Evolutionary conservation across 1,284 basidiomycete genomes (phyloP).

Genomic region (Sanghuangporus weigelae): DNA sequence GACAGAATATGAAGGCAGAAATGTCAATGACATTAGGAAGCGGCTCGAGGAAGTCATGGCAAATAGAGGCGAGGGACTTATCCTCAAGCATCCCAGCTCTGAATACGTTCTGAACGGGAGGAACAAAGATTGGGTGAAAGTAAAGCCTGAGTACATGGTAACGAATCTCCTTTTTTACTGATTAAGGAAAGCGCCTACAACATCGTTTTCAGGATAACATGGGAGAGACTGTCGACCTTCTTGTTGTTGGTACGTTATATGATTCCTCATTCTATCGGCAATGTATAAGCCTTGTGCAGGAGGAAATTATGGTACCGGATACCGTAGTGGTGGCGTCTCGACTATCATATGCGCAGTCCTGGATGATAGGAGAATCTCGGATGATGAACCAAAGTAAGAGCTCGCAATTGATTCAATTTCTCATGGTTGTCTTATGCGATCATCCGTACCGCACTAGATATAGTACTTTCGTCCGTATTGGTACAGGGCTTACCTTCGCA

Average conservation of each 20-base stretch:
- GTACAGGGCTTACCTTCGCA: slow-evolving; percentile 77
- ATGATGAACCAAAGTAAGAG: slow-evolving; percentile 58
- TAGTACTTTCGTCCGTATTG: slow-evolving; percentile 78
- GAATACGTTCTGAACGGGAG: slow-evolving; percentile 82
- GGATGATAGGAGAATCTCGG: slow-evolving; percentile 54
- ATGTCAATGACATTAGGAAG: slow-evolving; percentile 71
- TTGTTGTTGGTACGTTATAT: slow-evolving; percentile 70
- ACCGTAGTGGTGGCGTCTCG: slow-evolving; percentile 76
- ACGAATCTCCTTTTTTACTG: slow-evolving; percentile 19
- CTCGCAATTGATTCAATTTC: not conserved
- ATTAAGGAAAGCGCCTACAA: not conserved
- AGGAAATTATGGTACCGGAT: slow-evolving; percentile 69
- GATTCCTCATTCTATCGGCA: not conserved
- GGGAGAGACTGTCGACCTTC: slow-evolving; percentile 84
- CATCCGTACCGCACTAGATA: slow-evolving; percentile 42
- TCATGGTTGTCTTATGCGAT: slow-evolving; percentile 8
- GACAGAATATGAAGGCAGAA: slow-evolving; percentile 65
- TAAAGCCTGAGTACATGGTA: slow-evolving; percentile 93
- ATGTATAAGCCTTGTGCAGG: slow-evolving; percentile 32
- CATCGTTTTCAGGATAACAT: slow-evolving; percentile 63
- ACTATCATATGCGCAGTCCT: slow-evolving; percentile 72
- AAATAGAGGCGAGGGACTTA: slow-evolving; percentile 82
- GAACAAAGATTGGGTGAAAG: slow-evolving; percentile 90
- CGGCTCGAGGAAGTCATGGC: slow-evolving; percentile 81
- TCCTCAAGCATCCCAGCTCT: slow-evolving; percentile 80